Evolutionary conservation across 2,329 filamentous ascomycete species (phyloP).

Genomic region (Fusarium agapanthi): DNA sequence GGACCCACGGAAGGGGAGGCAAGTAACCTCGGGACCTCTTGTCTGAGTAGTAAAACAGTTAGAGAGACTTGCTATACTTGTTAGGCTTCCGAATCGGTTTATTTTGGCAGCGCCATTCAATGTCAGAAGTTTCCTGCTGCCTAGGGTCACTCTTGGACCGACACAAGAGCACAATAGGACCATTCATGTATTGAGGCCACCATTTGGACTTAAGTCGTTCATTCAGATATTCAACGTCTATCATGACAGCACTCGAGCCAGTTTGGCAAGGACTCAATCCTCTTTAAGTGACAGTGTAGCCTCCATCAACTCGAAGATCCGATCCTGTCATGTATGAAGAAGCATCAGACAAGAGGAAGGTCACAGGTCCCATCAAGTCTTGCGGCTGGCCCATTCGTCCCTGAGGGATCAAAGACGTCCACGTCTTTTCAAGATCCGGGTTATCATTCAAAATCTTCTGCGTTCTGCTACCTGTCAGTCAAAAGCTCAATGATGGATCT

Average conservation of each 20-base stretch:
- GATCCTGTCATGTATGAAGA: slow-evolving; percentile 75
- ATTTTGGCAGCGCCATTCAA: not conserved
- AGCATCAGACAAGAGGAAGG: slow-evolving; percentile 84
- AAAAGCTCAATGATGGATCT: no score
- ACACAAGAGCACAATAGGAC: not conserved
- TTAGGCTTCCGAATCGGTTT: no score
- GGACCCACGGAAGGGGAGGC: not conserved
- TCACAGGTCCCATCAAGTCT: slow-evolving; percentile 92
- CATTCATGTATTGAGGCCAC: not conserved
- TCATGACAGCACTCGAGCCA: not conserved
- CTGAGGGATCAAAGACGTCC: slow-evolving; percentile 89
- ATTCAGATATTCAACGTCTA: not conserved
- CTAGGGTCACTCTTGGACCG: rapidly evolving
- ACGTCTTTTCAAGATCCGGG: slow-evolving; percentile 87
- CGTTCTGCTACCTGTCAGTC: slow-evolving; percentile 62
- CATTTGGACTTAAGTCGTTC: no score
- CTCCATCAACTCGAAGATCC: slow-evolving; percentile 83
- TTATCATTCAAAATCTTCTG: slow-evolving; percentile 96
- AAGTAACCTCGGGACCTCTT: not conserved
- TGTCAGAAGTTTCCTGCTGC: not conserved
- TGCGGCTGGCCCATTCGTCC: slow-evolving; percentile 92
- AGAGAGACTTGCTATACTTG: not conserved
- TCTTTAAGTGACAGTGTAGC: slow-evolving; percentile 77
- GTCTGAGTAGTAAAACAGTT: not conserved
- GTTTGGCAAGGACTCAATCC: rapidly evolving